These are phyloP conservation scores for Myxozyma vanderwaltii DNA, from an alignment of 805 yeast species.

Conservation along the genomic window DNA sequence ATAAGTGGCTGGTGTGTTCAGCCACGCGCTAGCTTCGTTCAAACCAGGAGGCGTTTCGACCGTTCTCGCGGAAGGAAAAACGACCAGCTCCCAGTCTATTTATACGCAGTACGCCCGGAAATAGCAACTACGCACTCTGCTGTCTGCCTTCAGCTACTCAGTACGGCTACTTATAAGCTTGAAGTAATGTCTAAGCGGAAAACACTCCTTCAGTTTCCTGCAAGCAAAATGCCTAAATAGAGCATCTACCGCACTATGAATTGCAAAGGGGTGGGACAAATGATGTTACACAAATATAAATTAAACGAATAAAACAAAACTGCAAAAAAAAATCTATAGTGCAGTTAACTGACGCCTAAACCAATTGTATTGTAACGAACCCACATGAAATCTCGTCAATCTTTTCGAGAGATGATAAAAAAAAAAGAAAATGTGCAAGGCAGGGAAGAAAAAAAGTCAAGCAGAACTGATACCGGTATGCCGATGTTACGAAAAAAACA, in stretches of 20 bases:
- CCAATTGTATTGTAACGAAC: conserved; percentile 3
- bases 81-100: background rate
- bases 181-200: no score
- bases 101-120: no score
- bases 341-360: conserved; percentile 2
- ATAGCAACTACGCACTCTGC: no score
- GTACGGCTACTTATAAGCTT: no score
- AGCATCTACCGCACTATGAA: no score
- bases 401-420: background rate
- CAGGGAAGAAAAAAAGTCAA: background rate
- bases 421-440: background rate
- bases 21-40: background rate
- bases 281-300: no score
- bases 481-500: background rate
- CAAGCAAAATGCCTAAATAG: no score
- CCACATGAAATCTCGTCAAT: background rate
- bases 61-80: background rate
- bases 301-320: no score
- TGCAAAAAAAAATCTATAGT: background rate
- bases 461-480: no score
- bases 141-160: no score
- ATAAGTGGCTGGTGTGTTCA: background rate
- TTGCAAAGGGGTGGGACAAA: no score
- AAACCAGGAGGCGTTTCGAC: background rate
- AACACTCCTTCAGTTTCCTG: no score